Percentiles rank a stretch among this genome's conserved stretches.
These are phyloP conservation scores for Lachancea quebecensis DNA, from an alignment of 805 yeast species.

Conservation along the genomic window DNA sequence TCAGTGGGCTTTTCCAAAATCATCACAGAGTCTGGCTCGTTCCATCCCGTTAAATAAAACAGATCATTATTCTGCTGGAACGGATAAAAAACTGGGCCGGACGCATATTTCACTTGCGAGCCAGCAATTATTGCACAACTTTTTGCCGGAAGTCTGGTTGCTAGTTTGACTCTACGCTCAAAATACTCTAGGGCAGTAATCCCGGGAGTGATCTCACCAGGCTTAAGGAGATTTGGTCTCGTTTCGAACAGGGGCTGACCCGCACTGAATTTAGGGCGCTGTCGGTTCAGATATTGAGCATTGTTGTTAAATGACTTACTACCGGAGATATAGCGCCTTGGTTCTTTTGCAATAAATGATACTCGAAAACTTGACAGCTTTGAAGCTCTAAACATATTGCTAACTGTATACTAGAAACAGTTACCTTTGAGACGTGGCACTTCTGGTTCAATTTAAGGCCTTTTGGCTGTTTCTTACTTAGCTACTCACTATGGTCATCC, in stretches of 20 bases:
- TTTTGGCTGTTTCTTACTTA: no score
- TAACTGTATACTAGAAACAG: neutral
- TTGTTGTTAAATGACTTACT: neutral
- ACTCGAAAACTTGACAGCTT: neutral
- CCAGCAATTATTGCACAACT: conserved; percentile 75
- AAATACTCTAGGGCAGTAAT: conserved; percentile 79
- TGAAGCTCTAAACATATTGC: conserved; percentile 1
- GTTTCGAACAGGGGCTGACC: conserved; percentile 91
- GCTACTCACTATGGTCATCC: no score
- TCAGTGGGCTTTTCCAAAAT: conserved; percentile 55
- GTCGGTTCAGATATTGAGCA: conserved; percentile 2
- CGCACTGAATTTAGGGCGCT: conserved; percentile 33
- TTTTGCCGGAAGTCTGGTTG: conserved; percentile 48
- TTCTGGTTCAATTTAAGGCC: neutral
- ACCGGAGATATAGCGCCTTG: neutral
- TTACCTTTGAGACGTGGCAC: neutral
- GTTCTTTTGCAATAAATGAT: neutral
- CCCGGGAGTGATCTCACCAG: conserved; percentile 85
- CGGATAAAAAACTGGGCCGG: conserved; percentile 86
- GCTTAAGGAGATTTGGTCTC: conserved; percentile 62
- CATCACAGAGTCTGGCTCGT: conserved; percentile 76
- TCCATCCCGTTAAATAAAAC: conserved; percentile 84
- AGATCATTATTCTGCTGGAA: conserved; percentile 91
- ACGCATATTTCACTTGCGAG: conserved; percentile 62
- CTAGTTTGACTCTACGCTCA: conserved; percentile 56